Percentiles rank a stretch among this genome's conserved stretches.
Evolutionary conservation across 2,329 filamentous ascomycete genomes (phyloP).

Genomic region (Aspergillus transmontanensis): DNA sequence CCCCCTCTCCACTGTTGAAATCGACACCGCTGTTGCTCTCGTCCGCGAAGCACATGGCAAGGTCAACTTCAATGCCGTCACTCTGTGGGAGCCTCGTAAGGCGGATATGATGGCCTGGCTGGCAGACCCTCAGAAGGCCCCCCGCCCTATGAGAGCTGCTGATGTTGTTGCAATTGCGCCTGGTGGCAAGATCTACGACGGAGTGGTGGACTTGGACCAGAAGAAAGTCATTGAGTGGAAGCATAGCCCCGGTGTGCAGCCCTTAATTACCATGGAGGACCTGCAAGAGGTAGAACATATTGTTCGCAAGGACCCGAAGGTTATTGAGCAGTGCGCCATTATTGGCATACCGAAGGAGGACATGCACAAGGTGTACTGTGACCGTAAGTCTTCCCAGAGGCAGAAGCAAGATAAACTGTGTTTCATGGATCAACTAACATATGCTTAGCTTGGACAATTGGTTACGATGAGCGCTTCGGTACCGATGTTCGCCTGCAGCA

Average conservation of each 20-base stretch:
- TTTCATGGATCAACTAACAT: constrained; percentile 7
- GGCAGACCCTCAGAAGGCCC: constrained; percentile 60
- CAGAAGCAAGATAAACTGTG: neutral
- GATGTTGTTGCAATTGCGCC: constrained; percentile 82
- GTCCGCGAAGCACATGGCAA: constrained; percentile 70
- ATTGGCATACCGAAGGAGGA: constrained; percentile 78
- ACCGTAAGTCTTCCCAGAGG: constrained; percentile 57
- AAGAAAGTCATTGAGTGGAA: constrained; percentile 74
- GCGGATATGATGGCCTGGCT: constrained; percentile 81
- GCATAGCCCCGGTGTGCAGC: constrained; percentile 74
- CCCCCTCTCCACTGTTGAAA: constrained; percentile 72
- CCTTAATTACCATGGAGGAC: constrained; percentile 91
- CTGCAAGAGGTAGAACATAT: constrained; percentile 77
- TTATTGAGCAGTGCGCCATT: constrained; percentile 87
- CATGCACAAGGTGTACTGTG: constrained; percentile 96
- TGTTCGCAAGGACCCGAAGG: constrained; percentile 75
- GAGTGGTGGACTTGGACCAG: constrained; percentile 71
- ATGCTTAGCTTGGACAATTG: constrained; percentile 79
- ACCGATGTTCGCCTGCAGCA: constrained; percentile 80
- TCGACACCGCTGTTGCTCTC: constrained; percentile 68
- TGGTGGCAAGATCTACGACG: constrained; percentile 80
- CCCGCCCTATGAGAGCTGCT: constrained; percentile 70
- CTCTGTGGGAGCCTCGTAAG: constrained; percentile 83
- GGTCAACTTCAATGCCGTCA: constrained; percentile 84
- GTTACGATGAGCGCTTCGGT: constrained; percentile 88